A percentile compares a stretch with the other conserved stretches of the same genome.
Conservation (phyloP, 495 filamentous ascomycete genomes). For the Aspergillus heteromorphus region DNA sequence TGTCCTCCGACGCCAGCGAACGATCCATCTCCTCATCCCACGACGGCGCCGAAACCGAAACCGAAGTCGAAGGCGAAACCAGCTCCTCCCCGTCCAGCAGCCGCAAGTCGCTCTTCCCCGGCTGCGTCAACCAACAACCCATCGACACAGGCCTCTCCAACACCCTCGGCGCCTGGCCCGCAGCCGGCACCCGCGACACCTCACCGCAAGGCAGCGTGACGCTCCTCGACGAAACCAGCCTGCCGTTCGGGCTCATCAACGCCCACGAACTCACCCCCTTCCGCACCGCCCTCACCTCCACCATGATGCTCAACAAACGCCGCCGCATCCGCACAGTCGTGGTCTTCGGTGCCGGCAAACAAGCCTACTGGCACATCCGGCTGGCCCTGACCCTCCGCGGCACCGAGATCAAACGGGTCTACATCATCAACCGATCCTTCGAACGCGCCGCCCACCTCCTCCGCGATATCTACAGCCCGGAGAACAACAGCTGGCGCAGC, state of each 20-base stretch:
- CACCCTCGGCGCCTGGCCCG: conserved; percentile 37
- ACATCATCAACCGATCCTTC: conserved; percentile 74
- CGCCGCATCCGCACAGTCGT: conserved; percentile 62
- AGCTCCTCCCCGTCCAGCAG: conserved; percentile 18
- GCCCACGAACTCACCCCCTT: conserved; percentile 87
- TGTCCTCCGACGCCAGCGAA: conserved; percentile 38
- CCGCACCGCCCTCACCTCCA: conserved; percentile 79
- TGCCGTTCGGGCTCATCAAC: conserved; percentile 73
- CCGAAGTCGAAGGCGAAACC: neutral
- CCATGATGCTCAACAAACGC: conserved; percentile 68
- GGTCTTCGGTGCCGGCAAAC: conserved; percentile 85
- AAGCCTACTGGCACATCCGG: conserved; percentile 92
- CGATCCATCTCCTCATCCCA: conserved; percentile 35
- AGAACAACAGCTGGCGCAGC: conserved; percentile 47
- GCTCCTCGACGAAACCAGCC: conserved; percentile 60
- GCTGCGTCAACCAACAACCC: conserved; percentile 31
- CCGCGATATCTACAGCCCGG: conserved; percentile 49
- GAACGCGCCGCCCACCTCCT: conserved; percentile 53
- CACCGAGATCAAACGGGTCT: conserved; percentile 64
- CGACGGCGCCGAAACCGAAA: conserved; percentile 16
- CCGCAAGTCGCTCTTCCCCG: conserved; percentile 25
- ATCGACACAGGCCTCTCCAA: conserved; percentile 25
- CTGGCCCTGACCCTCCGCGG: conserved; percentile 71
- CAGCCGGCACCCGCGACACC: conserved; percentile 44
- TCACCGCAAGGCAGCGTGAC: conserved; percentile 75